Percentiles rank a stretch among this genome's conserved stretches.
phyloP scores from a whole-genome alignment of 2,329 filamentous ascomycete species.

The Fusarium armeniacum region DNA sequence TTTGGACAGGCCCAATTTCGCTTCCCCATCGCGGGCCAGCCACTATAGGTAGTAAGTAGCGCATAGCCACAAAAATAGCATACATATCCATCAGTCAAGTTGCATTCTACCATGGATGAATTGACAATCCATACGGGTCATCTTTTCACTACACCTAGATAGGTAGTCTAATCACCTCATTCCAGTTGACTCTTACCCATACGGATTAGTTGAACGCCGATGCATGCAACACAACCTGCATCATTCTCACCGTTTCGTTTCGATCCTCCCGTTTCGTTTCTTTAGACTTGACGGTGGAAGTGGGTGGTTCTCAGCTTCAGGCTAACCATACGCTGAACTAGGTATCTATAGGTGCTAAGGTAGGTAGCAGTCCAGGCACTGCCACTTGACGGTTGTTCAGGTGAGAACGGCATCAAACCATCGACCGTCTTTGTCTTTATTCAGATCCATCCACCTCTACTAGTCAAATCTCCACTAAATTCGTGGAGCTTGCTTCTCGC shows the following conservation, averaged over 20 bases:
- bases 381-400: conserved; percentile 19
- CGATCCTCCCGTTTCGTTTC: conserved; percentile 35
- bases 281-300: conserved; percentile 16
- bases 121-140: background rate
- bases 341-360: no score
- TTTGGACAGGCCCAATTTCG: conserved; percentile 40
- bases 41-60: conserved; percentile 25
- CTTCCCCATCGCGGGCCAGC: conserved; percentile 42
- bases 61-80: conserved; percentile 20
- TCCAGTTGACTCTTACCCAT: conserved; percentile 2
- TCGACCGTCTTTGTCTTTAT: background rate
- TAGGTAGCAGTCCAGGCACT: background rate
- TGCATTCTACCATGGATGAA: background rate
- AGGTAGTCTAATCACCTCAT: conserved; percentile 5
- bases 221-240: conserved; percentile 17
- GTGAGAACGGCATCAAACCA: conserved; percentile 19
- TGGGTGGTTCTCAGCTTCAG: conserved; percentile 39
- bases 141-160: background rate
- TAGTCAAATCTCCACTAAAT: conserved; percentile 21
- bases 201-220: conserved; percentile 11
- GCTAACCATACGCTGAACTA: conserved; percentile 9
- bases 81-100: background rate
- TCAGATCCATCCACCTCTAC: background rate
- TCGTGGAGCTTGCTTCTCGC: conserved; percentile 16
- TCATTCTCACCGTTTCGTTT: conserved; percentile 41